Evolutionary conservation across 768 basidiomycete species (phyloP), one percentile per base, ranked within the genome.

Genomic region (Naematelia aurantialba): DNA sequence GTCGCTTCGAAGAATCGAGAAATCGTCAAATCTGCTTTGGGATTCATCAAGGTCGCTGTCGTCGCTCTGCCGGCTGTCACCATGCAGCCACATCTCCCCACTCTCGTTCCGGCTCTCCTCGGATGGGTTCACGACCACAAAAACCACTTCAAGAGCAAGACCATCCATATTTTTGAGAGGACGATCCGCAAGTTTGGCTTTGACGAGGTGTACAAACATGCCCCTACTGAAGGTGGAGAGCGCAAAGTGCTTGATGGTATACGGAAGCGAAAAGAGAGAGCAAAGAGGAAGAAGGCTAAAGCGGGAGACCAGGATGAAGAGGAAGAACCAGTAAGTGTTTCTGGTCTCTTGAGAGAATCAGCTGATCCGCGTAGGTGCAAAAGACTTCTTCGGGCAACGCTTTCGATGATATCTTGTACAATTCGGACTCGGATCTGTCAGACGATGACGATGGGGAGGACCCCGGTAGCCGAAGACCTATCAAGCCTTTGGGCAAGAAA

Each of bases 121-220:
- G 82, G 81, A 47, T 94, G 96, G 91, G 90, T 91, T 4, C 91
- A 96, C 72, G 93, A 97, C 72, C 94, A 98, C 79, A 94, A 94
- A 76, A 98, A 98, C 70, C 96, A 97, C 74, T 98, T 99, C 85
- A 98, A 98, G 77, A 81, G 83, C 51, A 97, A 97, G 80, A 91
- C 96, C 22, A 85, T 91, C 45, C 93, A 98, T 76, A 92, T 98
- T 65, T 93, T 98, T 68, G 94, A 98, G 80, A 85, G 94, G 48
- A 86, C 97, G 84, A 83, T 98, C 64, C 81, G 94, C 62, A 83
- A 91, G 62, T 96, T 96, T 70, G 87, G 86, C 0, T 96, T 85
- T 82, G 85, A 92, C 42, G 87, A 87, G 45, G 85, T 99, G 1
- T 78, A 78, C 57, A 65, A 65, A 47, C 85, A 88, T 71, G 80